Percentiles rank a stretch among this genome's conserved stretches.
phyloP scores from a whole-genome alignment of 768 basidiomycete species.

The Russula sp. region DNA sequence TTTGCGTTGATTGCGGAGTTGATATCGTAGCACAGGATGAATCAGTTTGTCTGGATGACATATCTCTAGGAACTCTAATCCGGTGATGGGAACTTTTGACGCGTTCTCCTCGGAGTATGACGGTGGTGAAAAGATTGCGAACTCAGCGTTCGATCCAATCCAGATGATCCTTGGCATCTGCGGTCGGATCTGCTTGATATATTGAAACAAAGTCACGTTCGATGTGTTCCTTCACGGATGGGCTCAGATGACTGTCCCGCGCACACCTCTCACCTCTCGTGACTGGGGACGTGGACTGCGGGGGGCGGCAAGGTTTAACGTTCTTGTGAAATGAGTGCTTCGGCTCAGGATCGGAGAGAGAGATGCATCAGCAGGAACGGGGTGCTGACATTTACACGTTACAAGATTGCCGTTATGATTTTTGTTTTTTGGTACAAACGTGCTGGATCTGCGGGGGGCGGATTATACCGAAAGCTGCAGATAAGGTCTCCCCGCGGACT shows the following conservation, averaged over 20 bases:
- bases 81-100: background rate
- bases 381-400: background rate
- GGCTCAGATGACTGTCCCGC: background rate
- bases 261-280: background rate
- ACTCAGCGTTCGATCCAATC: too few relatives aligned
- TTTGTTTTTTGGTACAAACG: background rate
- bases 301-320: too few relatives aligned
- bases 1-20: background rate
- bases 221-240: background rate
- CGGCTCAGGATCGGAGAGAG: too few relatives aligned
- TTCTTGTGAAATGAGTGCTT: too few relatives aligned
- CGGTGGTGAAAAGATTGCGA: too few relatives aligned
- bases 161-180: background rate
- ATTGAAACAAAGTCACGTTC: background rate
- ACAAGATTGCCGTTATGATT: background rate
- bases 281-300: background rate
- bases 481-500: background rate
- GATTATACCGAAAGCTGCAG: background rate
- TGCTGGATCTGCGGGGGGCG: too few relatives aligned
- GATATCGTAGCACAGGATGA: too few relatives aligned
- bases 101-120: conserved; percentile 1
- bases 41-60: too few relatives aligned
- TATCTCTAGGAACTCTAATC: background rate
- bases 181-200: background rate
- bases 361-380: too few relatives aligned